phyloP scores from a whole-genome alignment of 2,329 filamentous ascomycete genomes.

The Fusarium musae region DNA sequence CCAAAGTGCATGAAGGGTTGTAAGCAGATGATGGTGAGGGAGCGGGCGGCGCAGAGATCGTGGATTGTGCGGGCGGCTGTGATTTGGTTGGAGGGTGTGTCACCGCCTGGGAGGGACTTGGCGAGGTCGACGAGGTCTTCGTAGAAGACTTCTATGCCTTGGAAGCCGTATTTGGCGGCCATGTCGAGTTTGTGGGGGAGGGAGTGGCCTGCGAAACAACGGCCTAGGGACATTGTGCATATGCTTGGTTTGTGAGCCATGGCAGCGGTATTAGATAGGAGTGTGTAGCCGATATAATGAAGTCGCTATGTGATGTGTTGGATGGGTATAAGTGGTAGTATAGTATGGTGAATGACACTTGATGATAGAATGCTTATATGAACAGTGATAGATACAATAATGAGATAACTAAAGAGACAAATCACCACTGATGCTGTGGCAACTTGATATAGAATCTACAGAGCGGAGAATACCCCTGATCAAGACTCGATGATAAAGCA shows the following conservation, averaged over 20 bases:
- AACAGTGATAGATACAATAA: background rate
- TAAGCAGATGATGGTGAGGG: slow-evolving; percentile 69
- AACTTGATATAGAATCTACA: slow-evolving; percentile 17
- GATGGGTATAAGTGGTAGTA: background rate
- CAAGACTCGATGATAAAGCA: background rate
- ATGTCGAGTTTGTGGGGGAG: slow-evolving; percentile 75
- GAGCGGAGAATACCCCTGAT: slow-evolving; percentile 15
- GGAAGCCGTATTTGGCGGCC: slow-evolving; percentile 72
- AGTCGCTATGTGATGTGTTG: background rate
- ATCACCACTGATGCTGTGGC: slow-evolving; percentile 25
- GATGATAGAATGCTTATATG: background rate
- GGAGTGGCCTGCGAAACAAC: slow-evolving; percentile 73
- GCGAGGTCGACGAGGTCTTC: slow-evolving; percentile 77
- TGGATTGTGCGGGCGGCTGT: slow-evolving; percentile 68
- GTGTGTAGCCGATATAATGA: accelerated
- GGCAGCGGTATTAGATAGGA: background rate
- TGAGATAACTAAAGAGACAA: background rate
- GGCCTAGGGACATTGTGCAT: slow-evolving; percentile 80
- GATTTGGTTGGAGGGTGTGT: slow-evolving; percentile 57
- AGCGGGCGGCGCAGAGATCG: slow-evolving; percentile 65
- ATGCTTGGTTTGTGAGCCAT: slow-evolving; percentile 73
- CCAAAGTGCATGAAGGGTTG: slow-evolving; percentile 85
- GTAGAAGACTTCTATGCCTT: slow-evolving; percentile 80
- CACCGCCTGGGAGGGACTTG: slow-evolving; percentile 54
- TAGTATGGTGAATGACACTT: background rate